Conservation (phyloP, 495 filamentous ascomycete genomes). For the Tuber melanosporum region DNA sequence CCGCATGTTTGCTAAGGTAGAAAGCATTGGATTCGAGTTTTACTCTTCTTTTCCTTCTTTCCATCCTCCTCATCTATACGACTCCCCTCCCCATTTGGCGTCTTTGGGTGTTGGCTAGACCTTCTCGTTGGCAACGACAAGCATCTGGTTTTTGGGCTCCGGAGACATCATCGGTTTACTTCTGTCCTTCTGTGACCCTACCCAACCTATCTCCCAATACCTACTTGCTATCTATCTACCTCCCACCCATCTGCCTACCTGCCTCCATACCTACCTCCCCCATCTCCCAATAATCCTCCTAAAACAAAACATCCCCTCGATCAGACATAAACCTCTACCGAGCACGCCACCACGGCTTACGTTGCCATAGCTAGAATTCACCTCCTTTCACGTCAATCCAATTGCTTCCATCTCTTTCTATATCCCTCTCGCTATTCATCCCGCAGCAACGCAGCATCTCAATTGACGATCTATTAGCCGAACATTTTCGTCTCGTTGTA, state of each 20-base stretch:
- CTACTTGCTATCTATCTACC: conserved; percentile 5
- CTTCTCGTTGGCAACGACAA: neutral
- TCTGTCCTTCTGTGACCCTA: neutral
- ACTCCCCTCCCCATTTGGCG: neutral
- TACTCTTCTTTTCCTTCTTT: neutral
- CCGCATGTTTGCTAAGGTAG: neutral
- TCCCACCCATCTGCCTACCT: conserved; percentile 2
- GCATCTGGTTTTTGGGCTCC: conserved; percentile 13
- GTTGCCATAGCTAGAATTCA: conserved; percentile 7
- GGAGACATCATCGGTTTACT: conserved; percentile 13
- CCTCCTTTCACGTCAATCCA: conserved; percentile 18
- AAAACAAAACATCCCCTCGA: neutral
- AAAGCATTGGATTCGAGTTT: neutral
- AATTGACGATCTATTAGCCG: conserved; percentile 15
- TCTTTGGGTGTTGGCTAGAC: neutral
- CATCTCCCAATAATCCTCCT: conserved; percentile 8
- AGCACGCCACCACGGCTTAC: conserved; percentile 22
- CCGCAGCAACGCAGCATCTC: neutral
- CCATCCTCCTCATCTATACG: neutral
- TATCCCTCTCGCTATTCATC: conserved; percentile 1
- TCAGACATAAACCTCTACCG: neutral
- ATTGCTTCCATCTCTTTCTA: conserved; percentile 7
- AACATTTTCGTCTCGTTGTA: conserved; percentile 9
- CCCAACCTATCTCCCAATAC: conserved; percentile 4
- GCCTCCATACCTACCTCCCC: conserved; percentile 2